Evolutionary conservation across 257 asterid species (phyloP).

Genomic region (Forsythia viridissima): DNA sequence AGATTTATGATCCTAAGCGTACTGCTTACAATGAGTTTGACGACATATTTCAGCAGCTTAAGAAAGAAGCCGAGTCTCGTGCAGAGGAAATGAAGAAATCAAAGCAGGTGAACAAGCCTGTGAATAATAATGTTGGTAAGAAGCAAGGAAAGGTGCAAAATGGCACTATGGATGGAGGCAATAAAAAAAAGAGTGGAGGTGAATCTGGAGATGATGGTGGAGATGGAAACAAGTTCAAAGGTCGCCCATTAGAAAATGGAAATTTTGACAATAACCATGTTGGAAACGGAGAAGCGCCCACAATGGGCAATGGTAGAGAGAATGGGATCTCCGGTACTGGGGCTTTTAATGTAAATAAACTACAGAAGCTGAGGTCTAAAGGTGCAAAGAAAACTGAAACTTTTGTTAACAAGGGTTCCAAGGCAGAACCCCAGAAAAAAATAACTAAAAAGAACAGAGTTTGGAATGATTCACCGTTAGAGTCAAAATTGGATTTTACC

Average conservation of each 20-base stretch:
- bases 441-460: slow-evolving; percentile 66
- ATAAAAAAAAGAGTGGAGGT: slow-evolving; percentile 70
- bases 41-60: slow-evolving; percentile 78
- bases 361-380: slow-evolving; percentile 72
- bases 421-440: slow-evolving; percentile 70
- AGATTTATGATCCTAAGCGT: slow-evolving; percentile 71
- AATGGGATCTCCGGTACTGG: slow-evolving; percentile 56
- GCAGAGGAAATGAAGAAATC: slow-evolving; percentile 87
- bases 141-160: slow-evolving; percentile 74
- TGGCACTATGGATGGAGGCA: slow-evolving; percentile 62
- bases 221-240: slow-evolving; percentile 39
- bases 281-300: slow-evolving; percentile 42
- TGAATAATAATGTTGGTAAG: slow-evolving; percentile 50
- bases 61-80: slow-evolving; percentile 91
- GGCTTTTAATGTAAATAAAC: slow-evolving; percentile 89
- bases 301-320: slow-evolving; percentile 45
- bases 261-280: slow-evolving; percentile 36
- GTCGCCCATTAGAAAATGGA: slow-evolving; percentile 50
- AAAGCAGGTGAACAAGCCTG: slow-evolving; percentile 64
- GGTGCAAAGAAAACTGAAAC: slow-evolving; percentile 66
- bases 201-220: slow-evolving; percentile 66
- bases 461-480: slow-evolving; percentile 77
- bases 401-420: slow-evolving; percentile 60
- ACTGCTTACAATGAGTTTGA: slow-evolving; percentile 75
- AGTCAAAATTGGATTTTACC: slow-evolving; percentile 77